Evolutionary conservation across 148 eudicot species (phyloP).

Genomic region (Camellia sinensis): DNA sequence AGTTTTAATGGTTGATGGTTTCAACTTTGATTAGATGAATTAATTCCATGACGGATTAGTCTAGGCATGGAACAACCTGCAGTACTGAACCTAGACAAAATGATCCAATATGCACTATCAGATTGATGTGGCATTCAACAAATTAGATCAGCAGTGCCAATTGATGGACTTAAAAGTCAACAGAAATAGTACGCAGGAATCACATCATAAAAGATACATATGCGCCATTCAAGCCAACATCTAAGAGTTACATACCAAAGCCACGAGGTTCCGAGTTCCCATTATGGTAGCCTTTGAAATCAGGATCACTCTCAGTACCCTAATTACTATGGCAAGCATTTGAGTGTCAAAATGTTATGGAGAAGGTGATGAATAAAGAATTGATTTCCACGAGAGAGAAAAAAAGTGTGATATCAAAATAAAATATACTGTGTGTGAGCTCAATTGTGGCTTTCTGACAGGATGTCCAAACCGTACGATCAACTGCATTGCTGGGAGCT

Average conservation of each 20-base stretch:
- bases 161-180: background rate
- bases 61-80: background rate
- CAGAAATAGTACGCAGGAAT: background rate
- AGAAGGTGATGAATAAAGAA: constrained; percentile 7
- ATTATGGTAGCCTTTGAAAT: constrained; percentile 83
- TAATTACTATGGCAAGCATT: constrained; percentile 58
- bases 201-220: background rate
- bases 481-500: constrained; percentile 67
- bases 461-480: constrained; percentile 84
- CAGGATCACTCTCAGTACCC: constrained; percentile 93
- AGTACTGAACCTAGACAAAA: background rate
- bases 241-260: constrained; percentile 52
- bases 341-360: constrained; percentile 15
- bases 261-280: constrained; percentile 94
- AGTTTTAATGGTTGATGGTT: background rate
- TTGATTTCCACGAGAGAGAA: background rate
- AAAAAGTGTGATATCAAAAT: background rate
- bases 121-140: background rate
- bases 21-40: background rate
- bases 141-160: background rate
- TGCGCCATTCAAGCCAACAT: background rate
- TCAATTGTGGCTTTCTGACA: constrained; percentile 77
- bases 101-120: background rate
- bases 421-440: constrained; percentile 72
- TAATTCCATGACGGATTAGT: background rate